Evolutionary conservation across 768 basidiomycete species (phyloP).

Genomic region (Kondoa subrosea): DNA sequence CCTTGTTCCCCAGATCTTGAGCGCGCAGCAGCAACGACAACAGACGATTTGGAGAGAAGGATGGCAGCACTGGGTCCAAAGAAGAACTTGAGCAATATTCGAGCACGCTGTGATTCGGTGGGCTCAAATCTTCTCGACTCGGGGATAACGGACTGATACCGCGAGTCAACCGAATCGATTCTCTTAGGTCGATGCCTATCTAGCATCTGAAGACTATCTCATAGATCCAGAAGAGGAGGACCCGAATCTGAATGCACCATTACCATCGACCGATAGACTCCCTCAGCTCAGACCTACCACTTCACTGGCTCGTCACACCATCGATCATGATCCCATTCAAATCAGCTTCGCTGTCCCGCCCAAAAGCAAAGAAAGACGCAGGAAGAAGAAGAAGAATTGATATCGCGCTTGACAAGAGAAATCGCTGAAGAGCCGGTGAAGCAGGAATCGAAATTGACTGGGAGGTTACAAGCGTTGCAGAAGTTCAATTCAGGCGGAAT

Average conservation of each 20-base stretch:
- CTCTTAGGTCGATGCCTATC: background rate
- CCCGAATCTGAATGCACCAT: background rate
- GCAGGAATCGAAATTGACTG: too few species aligned
- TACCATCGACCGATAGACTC: background rate
- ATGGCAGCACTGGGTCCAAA: too few species aligned
- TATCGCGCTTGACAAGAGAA: background rate
- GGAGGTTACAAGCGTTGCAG: too few species aligned
- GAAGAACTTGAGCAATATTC: too few species aligned
- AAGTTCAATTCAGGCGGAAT: too few species aligned
- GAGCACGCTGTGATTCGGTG: too few species aligned
- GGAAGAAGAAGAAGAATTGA: background rate
- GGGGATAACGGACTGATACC: too few species aligned
- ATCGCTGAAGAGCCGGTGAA: background rate
- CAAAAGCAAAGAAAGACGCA: background rate
- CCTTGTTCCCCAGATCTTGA: too few species aligned
- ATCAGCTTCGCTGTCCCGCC: slow-evolving; percentile 2
- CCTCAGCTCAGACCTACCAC: background rate
- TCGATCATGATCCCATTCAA: background rate
- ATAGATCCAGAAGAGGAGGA: background rate
- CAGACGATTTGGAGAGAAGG: too few species aligned
- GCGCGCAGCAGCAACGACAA: too few species aligned
- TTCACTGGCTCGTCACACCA: background rate
- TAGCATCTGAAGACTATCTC: background rate
- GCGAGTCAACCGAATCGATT: background rate
- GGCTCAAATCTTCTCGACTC: too few species aligned